Base-by-base conservation (phyloP, 2,329 filamentous ascomycete genomes). In the Ceratocystis cubensis region DNA sequence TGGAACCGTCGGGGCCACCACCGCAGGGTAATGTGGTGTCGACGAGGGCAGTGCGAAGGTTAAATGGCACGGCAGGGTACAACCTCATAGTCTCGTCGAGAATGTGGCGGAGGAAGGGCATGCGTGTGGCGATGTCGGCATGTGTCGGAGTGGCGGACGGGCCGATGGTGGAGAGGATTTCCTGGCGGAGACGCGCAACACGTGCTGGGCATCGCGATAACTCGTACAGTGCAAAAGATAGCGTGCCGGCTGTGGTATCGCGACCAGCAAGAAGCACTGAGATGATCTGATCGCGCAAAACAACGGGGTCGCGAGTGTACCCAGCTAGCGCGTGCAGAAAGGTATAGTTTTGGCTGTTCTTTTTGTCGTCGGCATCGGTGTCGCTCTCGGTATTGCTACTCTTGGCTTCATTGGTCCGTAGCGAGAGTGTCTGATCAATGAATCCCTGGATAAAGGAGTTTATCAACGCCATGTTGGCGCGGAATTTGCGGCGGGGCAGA, bases 211-310 rank as follows among this genome's bases (percentile, higher is more conserved):
- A 81, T 17, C 85, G 84, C 46, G 86, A 83, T 1, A 96, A 81
- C 75, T 96, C 90, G 75, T 94, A 95, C 68, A 96, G 80, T 45
- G 84, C 80, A 87, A 91, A 96, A 0, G 86, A 88, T 0, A 96
- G 80, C 0, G 89, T 91, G 17, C 81, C 84, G 37, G 91, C 91
- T 0, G 92, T 96, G 15, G 92, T 96, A 75, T 96, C 92, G 48
- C 89, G 83, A 13, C 90, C 91, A 1, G 92, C 92, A 17, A 96
- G 82, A 2, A 96, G 82, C 10, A 96, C 83, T 57, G 88, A 86
- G 17, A 94, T 82, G 61, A 96, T 79, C 75, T 96, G 91, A 75
- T 96, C 91, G 44, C 91, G 88, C 15, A 96, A 81, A 3, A 91
- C 82, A 65, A 80, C 82, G 66, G 80, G 79, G 72, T 88, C 83